Evolutionary conservation across 768 basidiomycete species (phyloP).

Genomic region (Mrakia gelida): DNA sequence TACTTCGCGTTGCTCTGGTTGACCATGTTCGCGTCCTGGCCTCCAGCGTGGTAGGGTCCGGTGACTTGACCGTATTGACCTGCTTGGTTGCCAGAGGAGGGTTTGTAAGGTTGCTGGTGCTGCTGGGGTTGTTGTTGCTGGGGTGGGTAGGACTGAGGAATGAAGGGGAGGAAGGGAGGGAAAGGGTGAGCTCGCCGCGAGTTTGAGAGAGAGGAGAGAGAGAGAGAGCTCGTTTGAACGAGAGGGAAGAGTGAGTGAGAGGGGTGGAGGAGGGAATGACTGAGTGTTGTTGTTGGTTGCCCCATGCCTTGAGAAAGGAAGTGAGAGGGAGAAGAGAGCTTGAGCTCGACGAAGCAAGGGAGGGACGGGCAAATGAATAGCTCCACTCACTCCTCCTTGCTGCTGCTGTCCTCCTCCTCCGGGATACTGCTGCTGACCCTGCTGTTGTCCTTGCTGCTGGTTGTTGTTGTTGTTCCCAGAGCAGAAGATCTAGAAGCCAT

Average conservation of each 20-base stretch:
- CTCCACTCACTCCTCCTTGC: slow-evolving; percentile 15
- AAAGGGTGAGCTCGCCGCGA: background rate
- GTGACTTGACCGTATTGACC: slow-evolving; percentile 29
- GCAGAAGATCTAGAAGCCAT: background rate
- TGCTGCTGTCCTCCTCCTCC: background rate
- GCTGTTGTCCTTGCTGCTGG: slow-evolving; percentile 10
- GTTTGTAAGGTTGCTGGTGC: slow-evolving; percentile 6
- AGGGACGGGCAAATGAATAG: background rate
- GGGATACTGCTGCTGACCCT: slow-evolving; percentile 23
- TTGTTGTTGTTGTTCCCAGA: slow-evolving; percentile 1
- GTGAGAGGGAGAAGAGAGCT: background rate
- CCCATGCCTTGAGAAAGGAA: background rate
- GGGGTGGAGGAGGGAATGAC: no score
- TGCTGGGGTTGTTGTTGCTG: slow-evolving; percentile 28
- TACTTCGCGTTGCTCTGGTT: slow-evolving; percentile 69
- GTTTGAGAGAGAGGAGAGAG: background rate
- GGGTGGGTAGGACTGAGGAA: slow-evolving; percentile 12
- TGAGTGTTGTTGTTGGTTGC: background rate
- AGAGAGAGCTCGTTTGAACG: background rate
- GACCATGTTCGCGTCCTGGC: slow-evolving; percentile 45
- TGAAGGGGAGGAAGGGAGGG: background rate
- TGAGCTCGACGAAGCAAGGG: background rate
- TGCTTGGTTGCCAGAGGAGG: background rate
- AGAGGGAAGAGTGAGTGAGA: background rate
- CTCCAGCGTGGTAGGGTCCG: slow-evolving; percentile 16